Evolutionary conservation across 1,284 basidiomycete genomes (phyloP).

Genomic region (Sparassis latifolia): DNA sequence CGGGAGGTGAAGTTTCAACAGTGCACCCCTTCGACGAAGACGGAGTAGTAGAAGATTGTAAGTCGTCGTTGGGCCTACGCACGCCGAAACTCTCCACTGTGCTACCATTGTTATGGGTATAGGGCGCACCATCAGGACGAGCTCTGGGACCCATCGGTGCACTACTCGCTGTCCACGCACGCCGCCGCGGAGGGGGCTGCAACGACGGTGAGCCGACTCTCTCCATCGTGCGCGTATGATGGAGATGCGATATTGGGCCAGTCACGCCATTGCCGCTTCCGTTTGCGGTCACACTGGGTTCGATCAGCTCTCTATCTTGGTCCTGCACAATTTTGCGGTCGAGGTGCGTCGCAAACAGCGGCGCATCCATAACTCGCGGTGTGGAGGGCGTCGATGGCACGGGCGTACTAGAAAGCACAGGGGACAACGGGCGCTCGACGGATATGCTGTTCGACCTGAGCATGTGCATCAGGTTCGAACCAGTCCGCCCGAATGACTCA

Average conservation of each 20-base stretch:
- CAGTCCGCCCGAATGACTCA: slow-evolving; percentile 48
- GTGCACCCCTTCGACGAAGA: slow-evolving; percentile 4
- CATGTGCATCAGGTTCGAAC: slow-evolving; percentile 48
- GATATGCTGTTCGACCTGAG: slow-evolving; percentile 32
- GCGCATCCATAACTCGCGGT: slow-evolving; percentile 10
- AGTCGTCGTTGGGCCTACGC: slow-evolving; percentile 12
- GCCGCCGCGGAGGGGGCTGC: slow-evolving; percentile 55
- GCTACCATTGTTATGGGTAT: slow-evolving; percentile 28
- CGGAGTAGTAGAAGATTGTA: slow-evolving; percentile 10
- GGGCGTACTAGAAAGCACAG: slow-evolving; percentile 16
- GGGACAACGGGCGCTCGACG: slow-evolving; percentile 20
- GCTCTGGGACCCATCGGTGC: slow-evolving; percentile 7
- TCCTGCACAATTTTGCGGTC: slow-evolving; percentile 52
- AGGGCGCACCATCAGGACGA: slow-evolving; percentile 15
- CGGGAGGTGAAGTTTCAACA: not conserved
- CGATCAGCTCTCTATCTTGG: slow-evolving; percentile 23
- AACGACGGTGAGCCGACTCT: slow-evolving; percentile 36
- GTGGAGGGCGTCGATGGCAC: slow-evolving; percentile 7
- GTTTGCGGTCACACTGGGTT: not conserved
- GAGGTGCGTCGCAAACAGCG: slow-evolving; percentile 12
- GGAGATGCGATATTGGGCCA: not conserved
- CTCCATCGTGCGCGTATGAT: not conserved
- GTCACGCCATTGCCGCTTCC: not conserved
- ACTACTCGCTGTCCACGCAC: slow-evolving; percentile 39
- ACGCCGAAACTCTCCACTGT: slow-evolving; percentile 31